Evolutionary conservation across 2,329 filamentous ascomycete genomes (phyloP).

Genomic region (Colletotrichum sp.): DNA sequence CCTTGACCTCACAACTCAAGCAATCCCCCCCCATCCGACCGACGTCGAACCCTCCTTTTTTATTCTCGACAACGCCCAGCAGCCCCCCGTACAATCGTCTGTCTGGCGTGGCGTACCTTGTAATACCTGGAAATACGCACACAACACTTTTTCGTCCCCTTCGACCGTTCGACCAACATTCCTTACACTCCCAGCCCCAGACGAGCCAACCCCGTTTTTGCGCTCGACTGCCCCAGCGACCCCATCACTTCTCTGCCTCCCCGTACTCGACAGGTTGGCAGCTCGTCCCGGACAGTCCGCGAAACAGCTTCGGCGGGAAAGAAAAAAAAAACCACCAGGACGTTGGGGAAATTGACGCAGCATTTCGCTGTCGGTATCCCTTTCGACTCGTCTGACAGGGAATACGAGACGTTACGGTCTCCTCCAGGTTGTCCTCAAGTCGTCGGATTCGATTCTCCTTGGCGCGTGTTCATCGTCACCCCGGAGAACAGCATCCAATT

Average conservation of each 20-base stretch:
- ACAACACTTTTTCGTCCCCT: background rate
- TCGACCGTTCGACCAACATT: constrained; percentile 19
- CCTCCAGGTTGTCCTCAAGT: constrained; percentile 7
- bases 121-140: constrained; percentile 23
- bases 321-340: background rate
- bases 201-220: background rate
- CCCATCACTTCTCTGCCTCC: constrained; percentile 3
- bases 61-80: constrained; percentile 16
- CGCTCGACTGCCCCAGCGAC: background rate
- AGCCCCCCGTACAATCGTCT: constrained; percentile 2
- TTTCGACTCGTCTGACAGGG: background rate
- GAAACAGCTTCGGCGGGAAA: background rate
- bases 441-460: background rate
- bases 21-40: background rate
- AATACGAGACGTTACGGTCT: constrained; percentile 13
- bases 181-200: constrained; percentile 2
- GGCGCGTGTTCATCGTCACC: background rate
- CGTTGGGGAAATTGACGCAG: background rate
- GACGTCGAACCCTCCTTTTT: constrained; percentile 19
- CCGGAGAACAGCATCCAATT: constrained; percentile 7
- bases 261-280: background rate
- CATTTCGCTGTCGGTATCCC: background rate
- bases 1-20: constrained; percentile 22
- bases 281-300: background rate
- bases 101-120: constrained; percentile 21